Evolutionary conservation across 176 grass and related monocot species (phyloP).

Genomic region (Carex parvula): DNA sequence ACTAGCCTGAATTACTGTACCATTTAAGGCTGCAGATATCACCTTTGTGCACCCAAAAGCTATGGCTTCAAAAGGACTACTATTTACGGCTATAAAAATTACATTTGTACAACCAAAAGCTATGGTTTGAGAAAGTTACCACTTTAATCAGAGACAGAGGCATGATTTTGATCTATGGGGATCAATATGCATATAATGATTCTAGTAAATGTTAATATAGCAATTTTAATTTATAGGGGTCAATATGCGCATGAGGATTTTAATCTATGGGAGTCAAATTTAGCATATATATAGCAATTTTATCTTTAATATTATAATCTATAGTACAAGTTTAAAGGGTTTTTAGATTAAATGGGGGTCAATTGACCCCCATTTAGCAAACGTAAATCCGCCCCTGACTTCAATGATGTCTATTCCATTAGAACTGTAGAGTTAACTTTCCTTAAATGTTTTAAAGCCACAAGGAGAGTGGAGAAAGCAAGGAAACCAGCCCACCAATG

Average conservation of each 20-base stretch:
- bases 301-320: too few species aligned
- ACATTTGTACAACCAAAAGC: background rate
- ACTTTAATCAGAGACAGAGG: background rate
- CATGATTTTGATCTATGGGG: too few species aligned
- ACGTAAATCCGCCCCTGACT: too few species aligned
- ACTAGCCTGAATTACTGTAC: background rate
- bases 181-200: too few species aligned
- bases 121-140: background rate
- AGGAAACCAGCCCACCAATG: constrained; percentile 64
- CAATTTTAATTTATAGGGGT: too few species aligned
- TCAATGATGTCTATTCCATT: background rate
- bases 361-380: too few species aligned
- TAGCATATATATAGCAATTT: too few species aligned
- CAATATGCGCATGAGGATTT: too few species aligned
- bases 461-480: constrained; percentile 30
- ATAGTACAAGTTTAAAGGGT: too few species aligned
- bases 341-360: too few species aligned
- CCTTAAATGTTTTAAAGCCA: background rate
- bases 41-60: background rate
- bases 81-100: background rate
- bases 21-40: background rate
- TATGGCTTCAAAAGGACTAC: background rate
- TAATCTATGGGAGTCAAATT: too few species aligned
- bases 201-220: too few species aligned
- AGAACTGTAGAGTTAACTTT: background rate